phyloP scores from a whole-genome alignment of 1,284 basidiomycete genomes.

The Ustilago bromivora region DNA sequence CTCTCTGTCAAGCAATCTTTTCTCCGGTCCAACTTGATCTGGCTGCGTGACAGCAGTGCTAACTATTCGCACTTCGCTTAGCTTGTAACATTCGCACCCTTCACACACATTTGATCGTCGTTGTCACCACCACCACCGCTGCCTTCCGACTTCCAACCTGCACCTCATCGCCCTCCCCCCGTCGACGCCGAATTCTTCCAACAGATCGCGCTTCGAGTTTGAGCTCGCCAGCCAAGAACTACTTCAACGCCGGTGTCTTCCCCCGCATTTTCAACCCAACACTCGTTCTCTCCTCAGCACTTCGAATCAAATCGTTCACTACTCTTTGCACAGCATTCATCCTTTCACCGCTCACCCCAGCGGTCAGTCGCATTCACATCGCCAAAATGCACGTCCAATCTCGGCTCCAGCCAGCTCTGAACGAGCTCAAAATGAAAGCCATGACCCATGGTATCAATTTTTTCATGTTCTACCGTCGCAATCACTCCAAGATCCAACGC shows the following conservation, averaged over 20 bases:
- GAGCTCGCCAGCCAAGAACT: too few relatives aligned
- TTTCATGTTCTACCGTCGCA: conserved; percentile 57
- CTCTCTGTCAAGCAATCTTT: not conserved
- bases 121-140: not conserved
- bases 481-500: conserved; percentile 61
- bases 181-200: not conserved
- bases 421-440: conserved; percentile 57
- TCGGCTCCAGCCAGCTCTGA: conserved; percentile 47
- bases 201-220: not conserved
- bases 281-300: too few relatives aligned
- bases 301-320: not conserved
- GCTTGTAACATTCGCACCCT: not conserved
- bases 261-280: too few relatives aligned
- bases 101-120: not conserved
- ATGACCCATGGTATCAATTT: conserved; percentile 55
- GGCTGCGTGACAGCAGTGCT: not conserved
- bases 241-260: too few relatives aligned
- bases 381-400: conserved; percentile 63
- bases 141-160: not conserved
- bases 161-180: not conserved
- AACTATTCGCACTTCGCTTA: not conserved
- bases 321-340: not conserved
- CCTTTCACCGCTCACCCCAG: not conserved
- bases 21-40: not conserved
- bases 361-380: not conserved